Evolutionary conservation across 108 stramenopile species (phyloP), one percentile per base, ranked within the genome.

Genomic region (Cyclostephanos tholiformis): DNA sequence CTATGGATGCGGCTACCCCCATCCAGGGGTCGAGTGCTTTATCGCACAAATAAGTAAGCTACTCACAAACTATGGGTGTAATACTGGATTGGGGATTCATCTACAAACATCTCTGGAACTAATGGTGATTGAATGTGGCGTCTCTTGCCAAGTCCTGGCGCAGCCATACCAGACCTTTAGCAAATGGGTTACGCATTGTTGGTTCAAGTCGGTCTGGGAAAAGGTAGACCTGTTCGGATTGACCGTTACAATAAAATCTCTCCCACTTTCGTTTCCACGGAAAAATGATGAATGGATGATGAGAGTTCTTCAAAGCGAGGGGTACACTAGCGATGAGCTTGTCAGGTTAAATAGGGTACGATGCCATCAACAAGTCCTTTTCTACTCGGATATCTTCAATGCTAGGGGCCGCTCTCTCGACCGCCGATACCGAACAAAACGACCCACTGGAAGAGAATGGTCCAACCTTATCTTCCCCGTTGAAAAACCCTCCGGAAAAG

Each of bases 11-110:
- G 69, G 69, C 16, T 26, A 16, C 25, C 69, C 69, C 0, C 29
- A 69, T 16, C 35, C 38, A 17, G 67, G 35, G 9, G 52, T 70
- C 0, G 69, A 70, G 6, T 44, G 57, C 25, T 29, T 39, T 8
- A n/a, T 48, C 7, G 52, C 51, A 0, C 56, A 59, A 20, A 4
- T 48, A n/a, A n/a, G n/a, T n/a, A n/a, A n/a, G n/a, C n/a, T n/a
- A n/a, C n/a, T n/a, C n/a, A n/a, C n/a, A n/a, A n/a, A n/a, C n/a
- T n/a, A n/a, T n/a, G n/a, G n/a, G n/a, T n/a, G n/a, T n/a, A n/a
- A n/a, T n/a, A n/a, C n/a, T n/a, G n/a, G n/a, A n/a, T n/a, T n/a
- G n/a, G n/a, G n/a, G n/a, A n/a, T n/a, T n/a, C n/a, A n/a, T n/a
- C n/a, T n/a, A n/a, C n/a, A n/a, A n/a, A n/a, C n/a, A n/a, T n/a